A percentile compares a stretch with the other conserved stretches of the same genome.
Conservation (phyloP, 768 basidiomycete species). For the Tricholoma sp. region DNA sequence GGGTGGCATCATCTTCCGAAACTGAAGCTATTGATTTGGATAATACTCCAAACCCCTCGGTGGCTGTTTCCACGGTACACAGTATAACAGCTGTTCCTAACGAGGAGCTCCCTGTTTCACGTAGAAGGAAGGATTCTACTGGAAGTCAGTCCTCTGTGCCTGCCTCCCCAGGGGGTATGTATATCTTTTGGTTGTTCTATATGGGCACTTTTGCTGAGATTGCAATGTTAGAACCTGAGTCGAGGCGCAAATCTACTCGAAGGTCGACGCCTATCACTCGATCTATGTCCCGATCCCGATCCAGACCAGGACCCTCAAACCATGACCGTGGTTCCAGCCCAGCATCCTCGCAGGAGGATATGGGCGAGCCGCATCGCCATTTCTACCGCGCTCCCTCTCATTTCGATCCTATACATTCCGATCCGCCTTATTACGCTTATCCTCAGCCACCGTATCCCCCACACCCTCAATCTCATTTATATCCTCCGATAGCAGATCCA, state of each 20-base stretch:
- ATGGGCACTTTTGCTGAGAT: neutral
- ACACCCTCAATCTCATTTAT: slow-evolving; percentile 16
- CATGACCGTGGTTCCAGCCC: slow-evolving; percentile 5
- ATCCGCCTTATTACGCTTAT: slow-evolving; percentile 14
- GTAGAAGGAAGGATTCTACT: slow-evolving; percentile 1
- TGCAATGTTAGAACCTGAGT: slow-evolving; percentile 1
- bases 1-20: slow-evolving; percentile 8
- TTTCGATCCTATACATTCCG: slow-evolving; percentile 12
- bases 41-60: neutral
- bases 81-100: neutral
- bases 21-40: neutral
- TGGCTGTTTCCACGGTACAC: no score
- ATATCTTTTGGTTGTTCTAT: neutral
- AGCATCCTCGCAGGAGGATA: slow-evolving; percentile 5
- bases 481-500: slow-evolving; percentile 31
- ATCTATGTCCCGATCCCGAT: neutral
- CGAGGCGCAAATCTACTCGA: slow-evolving; percentile 2
- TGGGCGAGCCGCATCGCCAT: neutral
- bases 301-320: neutral
- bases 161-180: slow-evolving; percentile 1
- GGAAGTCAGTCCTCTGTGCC: slow-evolving; percentile 2
- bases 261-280: slow-evolving; percentile 4
- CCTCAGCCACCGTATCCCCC: slow-evolving; percentile 15
- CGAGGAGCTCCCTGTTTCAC: neutral
- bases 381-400: slow-evolving; percentile 13